Percentiles rank a stretch among this genome's conserved stretches.
These are phyloP conservation scores for Paramecium primaurelia DNA, from an alignment of 73 alveolate genomes.

Conservation along the genomic window DNA sequence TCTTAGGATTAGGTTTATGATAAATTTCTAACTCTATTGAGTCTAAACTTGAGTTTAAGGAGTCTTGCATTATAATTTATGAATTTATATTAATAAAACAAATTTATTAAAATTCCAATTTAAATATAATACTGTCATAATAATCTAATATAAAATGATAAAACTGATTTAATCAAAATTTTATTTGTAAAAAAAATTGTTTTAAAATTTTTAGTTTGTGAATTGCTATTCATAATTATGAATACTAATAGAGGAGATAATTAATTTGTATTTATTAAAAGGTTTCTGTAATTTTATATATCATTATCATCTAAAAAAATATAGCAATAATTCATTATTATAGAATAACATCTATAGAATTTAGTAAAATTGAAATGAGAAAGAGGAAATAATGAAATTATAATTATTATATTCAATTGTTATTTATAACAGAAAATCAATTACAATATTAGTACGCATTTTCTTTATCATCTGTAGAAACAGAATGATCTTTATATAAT, in stretches of 20 bases:
- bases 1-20: neutral
- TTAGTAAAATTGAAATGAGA: too few species aligned
- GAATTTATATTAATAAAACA: neutral
- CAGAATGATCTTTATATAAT: neutral
- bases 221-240: too few species aligned
- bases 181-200: too few species aligned
- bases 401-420: neutral
- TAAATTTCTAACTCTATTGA: neutral
- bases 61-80: neutral
- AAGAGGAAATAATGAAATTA: neutral
- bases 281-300: too few species aligned
- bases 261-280: too few species aligned
- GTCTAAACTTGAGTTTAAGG: conserved; percentile 1
- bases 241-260: neutral
- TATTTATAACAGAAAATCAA: neutral
- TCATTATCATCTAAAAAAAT: too few species aligned
- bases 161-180: neutral
- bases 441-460: neutral
- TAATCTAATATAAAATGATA: neutral
- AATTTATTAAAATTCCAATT: neutral
- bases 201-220: too few species aligned
- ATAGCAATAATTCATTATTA: too few species aligned
- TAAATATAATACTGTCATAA: neutral
- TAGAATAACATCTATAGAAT: too few species aligned
- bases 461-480: neutral